Evolutionary conservation across 306 rosid genomes (phyloP), one percentile per base, ranked within the genome.

Genomic region (Castanea sativa): DNA sequence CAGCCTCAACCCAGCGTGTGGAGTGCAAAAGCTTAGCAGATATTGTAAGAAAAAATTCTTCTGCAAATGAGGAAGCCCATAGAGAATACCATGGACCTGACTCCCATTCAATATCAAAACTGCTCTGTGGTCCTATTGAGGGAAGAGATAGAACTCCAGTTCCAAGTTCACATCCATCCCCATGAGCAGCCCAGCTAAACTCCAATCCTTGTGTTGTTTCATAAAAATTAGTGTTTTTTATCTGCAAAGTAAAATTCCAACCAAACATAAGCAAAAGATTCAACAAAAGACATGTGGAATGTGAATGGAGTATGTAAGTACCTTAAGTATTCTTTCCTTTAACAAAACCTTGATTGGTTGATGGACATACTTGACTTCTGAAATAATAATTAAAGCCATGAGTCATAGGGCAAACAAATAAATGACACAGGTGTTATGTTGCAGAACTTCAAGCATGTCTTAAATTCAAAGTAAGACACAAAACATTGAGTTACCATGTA

Each of bases 361-460:
- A 86, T 95, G 87, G 45, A 92, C 64, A 77, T 86, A 90, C 84
- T 95, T 95, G 77, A 95, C 96, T 74, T 95, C 99, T 95, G 97
- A 80, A 89, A 75, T 33, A 76, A 57, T 32, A 80, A 79, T 58
- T 52, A 86, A 69, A 81, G 73, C 59, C 84, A 55, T 33, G 55
- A 49, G 12, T 25, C 55, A 25, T 29, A 15, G 25, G 49, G 11
- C 20, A 72, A 84, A 73, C 43, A 57, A 8, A 69, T 14, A 27
- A 65, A 77, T 23, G 45, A 75, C 27, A 32, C 32, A 69, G 14
- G 18, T 33, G 52, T 57, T 49, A 63, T 29, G 25, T 69, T 49
- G 61, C 53, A 56, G 23, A 73, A 38, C 73, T 29, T 45, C 35
- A 43, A 71, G 70, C 51, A 10, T 15, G 51, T n/a, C n/a, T 80